Conservation (phyloP, 139 green algal species). For the Nannochloris sp. region DNA sequence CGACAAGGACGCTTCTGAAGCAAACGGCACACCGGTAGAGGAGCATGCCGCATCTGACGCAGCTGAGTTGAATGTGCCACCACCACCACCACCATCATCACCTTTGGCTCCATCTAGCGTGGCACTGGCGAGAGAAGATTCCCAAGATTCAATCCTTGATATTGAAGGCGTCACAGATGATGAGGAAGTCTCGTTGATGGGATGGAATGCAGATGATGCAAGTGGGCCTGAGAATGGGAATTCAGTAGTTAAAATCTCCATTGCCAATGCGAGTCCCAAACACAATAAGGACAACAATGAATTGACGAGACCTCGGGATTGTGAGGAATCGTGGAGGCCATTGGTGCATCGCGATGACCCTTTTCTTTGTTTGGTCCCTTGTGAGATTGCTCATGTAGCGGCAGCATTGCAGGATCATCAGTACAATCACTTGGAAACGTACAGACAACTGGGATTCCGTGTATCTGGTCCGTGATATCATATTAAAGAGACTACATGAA, state of each 20-base stretch:
- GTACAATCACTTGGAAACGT: conserved; percentile 6
- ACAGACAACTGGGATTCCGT: neutral
- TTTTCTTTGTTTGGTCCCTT: neutral
- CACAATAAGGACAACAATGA: neutral
- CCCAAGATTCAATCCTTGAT: neutral
- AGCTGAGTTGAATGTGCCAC: neutral
- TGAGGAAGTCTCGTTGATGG: conserved; percentile 4
- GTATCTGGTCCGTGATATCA: conserved; percentile 1
- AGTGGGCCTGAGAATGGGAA: neutral
- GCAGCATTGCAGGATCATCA: conserved; percentile 1
- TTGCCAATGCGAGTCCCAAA: neutral
- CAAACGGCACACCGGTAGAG: neutral
- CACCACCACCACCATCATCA: neutral
- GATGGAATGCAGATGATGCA: conserved; percentile 1
- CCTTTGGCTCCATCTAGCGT: neutral
- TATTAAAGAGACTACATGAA: neutral
- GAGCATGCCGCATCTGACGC: neutral
- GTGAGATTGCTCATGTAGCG: neutral
- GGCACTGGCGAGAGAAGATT: neutral
- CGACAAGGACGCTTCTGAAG: neutral
- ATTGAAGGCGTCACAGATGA: conserved; percentile 1
- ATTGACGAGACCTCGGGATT: neutral
- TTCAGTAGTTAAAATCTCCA: neutral
- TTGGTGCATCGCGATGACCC: neutral
- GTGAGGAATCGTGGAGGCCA: neutral